Percentiles rank a stretch among this genome's conserved stretches.
Conservation (phyloP, 106 monocot genomes). For the Phalaenopsis aphrodite region DNA sequence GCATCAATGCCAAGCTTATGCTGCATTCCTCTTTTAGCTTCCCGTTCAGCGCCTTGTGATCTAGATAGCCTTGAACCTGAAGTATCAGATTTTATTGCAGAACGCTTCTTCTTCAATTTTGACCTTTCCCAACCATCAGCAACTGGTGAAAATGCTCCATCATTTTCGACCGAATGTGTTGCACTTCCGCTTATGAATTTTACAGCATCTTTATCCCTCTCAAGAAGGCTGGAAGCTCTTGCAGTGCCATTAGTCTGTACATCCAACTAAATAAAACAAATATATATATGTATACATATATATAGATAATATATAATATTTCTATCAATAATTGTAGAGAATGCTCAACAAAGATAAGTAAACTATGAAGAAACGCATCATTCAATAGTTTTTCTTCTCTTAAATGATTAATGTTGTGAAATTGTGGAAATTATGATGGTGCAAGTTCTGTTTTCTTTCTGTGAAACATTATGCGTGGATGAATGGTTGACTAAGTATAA, state of each 20-base stretch:
- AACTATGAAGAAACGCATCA: background rate
- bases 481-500: background rate
- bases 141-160: constrained; percentile 15
- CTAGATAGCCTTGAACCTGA: constrained; percentile 24
- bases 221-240: constrained; percentile 29
- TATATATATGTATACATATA: background rate
- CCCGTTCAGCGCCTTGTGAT: constrained; percentile 35
- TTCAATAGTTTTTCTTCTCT: background rate
- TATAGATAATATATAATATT: background rate
- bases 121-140: constrained; percentile 57
- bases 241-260: constrained; percentile 23
- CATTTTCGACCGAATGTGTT: constrained; percentile 36
- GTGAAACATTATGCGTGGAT: background rate
- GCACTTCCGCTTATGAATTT: constrained; percentile 26
- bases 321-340: background rate
- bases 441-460: background rate
- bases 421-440: background rate
- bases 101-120: constrained; percentile 65
- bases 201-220: constrained; percentile 42
- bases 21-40: constrained; percentile 44
- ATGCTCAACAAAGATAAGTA: background rate
- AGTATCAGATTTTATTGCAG: constrained; percentile 44
- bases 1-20: constrained; percentile 33
- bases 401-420: background rate
- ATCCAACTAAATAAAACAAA: constrained; percentile 39